Conservation (phyloP, 1,284 basidiomycete species). For the Butyriboletus appendiculatus region DNA sequence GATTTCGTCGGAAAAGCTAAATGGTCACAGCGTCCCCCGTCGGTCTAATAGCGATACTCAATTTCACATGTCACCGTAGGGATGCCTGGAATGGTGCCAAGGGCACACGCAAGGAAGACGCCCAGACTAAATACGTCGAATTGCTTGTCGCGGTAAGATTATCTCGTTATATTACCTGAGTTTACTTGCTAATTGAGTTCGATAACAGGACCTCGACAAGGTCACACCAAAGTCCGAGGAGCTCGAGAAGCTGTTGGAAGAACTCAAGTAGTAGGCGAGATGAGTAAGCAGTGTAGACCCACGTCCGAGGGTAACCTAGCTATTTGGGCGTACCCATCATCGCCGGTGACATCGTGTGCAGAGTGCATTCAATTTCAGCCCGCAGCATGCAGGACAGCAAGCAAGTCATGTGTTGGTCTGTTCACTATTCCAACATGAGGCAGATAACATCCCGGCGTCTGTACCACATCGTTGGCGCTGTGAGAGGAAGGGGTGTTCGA, state of each 20-base stretch:
- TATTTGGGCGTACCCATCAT: neutral
- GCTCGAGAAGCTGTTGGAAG: conserved; percentile 57
- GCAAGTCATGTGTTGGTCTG: conserved; percentile 4
- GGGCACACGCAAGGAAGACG: conserved; percentile 72
- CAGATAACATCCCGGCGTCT: conserved; percentile 34
- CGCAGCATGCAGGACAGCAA: neutral
- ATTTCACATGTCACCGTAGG: conserved; percentile 38
- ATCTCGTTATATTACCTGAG: neutral
- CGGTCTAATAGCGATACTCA: conserved; percentile 9
- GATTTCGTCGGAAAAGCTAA: conserved; percentile 85
- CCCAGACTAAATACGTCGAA: conserved; percentile 71
- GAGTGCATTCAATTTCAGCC: neutral
- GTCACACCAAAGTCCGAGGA: conserved; percentile 48
- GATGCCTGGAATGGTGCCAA: conserved; percentile 86
- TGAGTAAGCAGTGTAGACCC: conserved; percentile 6
- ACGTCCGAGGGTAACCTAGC: neutral
- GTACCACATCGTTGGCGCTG: conserved; percentile 18
- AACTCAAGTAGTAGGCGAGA: conserved; percentile 55
- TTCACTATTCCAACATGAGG: conserved; percentile 19
- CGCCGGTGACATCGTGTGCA: conserved; percentile 12
- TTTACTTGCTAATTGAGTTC: neutral
- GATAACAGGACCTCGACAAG: conserved; percentile 44
- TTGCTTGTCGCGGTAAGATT: conserved; percentile 66
- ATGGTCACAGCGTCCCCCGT: conserved; percentile 53
- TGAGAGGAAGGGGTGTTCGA: conserved; percentile 21